These are phyloP conservation scores for Geum urbanum DNA, from an alignment of 306 rosid genomes.

Conservation along the genomic window DNA sequence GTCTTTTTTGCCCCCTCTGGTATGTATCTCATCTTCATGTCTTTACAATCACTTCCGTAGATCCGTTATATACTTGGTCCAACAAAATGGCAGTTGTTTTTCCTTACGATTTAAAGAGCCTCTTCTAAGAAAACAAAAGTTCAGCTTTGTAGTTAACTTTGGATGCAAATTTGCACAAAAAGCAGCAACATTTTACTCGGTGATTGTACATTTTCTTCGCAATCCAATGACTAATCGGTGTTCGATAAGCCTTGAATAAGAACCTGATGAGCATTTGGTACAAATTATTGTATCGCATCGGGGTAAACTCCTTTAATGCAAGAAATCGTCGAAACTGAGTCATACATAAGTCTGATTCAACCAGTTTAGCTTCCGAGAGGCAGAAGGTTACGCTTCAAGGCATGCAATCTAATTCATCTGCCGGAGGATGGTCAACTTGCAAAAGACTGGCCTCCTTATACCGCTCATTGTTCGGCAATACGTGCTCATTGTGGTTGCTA, in stretches of 20 bases:
- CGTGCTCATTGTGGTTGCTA: not conserved
- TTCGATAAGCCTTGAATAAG: not conserved
- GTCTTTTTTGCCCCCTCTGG: slow-evolving; percentile 42
- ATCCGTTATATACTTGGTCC: not conserved
- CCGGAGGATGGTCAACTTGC: not conserved
- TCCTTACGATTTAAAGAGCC: not conserved
- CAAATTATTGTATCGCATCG: not conserved
- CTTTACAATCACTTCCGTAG: not conserved
- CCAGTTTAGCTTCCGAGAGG: not conserved
- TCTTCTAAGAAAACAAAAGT: not conserved
- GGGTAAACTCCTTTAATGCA: not conserved
- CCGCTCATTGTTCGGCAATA: not conserved
- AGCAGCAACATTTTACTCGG: not conserved
- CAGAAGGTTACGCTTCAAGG: not conserved
- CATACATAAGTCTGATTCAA: not conserved
- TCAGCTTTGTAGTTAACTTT: not conserved
- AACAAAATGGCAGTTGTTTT: not conserved
- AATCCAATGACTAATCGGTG: not conserved
- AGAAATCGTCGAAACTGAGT: not conserved
- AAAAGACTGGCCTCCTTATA: not conserved
- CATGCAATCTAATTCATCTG: not conserved
- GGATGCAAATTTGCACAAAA: not conserved
- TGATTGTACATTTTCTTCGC: not conserved
- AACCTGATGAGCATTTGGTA: not conserved
- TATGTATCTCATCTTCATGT: slow-evolving; percentile 42